These are phyloP conservation scores for Akanthomyces lecanii DNA, from an alignment of 2,329 filamentous ascomycete species.

Conservation along the genomic window DNA sequence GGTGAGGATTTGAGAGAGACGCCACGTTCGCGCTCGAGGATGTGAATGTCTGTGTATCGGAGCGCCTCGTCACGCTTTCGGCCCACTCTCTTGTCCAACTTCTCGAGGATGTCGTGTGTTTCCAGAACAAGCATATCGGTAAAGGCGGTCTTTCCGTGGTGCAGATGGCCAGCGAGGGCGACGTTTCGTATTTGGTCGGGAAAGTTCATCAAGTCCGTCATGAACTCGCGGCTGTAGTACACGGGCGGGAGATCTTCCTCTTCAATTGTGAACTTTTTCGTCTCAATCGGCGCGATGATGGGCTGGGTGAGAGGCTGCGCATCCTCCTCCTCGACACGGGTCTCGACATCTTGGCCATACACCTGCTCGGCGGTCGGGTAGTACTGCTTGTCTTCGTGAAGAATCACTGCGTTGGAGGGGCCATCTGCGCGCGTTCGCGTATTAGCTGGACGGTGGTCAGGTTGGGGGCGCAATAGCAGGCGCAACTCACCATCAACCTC, in stretches of 20 bases:
- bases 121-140: slow-evolving; percentile 98
- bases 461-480: slow-evolving; percentile 6
- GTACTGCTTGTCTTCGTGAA: slow-evolving; percentile 99
- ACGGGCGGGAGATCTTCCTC: slow-evolving; percentile 87
- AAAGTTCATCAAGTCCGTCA: slow-evolving; percentile 94
- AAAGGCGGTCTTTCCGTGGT: slow-evolving; percentile 96
- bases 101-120: slow-evolving; percentile 81
- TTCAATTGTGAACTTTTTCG: slow-evolving; percentile 94
- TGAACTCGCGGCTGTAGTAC: slow-evolving; percentile 82
- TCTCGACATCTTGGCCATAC: slow-evolving; percentile 92
- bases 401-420: slow-evolving; percentile 91
- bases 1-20: slow-evolving; percentile 89
- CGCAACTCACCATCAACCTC: slow-evolving; percentile 69
- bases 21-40: slow-evolving; percentile 83
- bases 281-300: slow-evolving; percentile 86
- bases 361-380: slow-evolving; percentile 97
- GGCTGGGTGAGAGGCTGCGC: slow-evolving; percentile 87
- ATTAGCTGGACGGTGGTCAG: slow-evolving; percentile 24
- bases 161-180: slow-evolving; percentile 84
- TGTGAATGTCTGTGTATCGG: slow-evolving; percentile 88
- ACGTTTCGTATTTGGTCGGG: slow-evolving; percentile 93
- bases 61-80: slow-evolving; percentile 83
- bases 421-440: slow-evolving; percentile 49
- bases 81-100: slow-evolving; percentile 75
- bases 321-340: slow-evolving; percentile 94